These are phyloP conservation scores for Nyctanthes arbortristis DNA, from an alignment of 257 asterid species.

Conservation along the genomic window DNA sequence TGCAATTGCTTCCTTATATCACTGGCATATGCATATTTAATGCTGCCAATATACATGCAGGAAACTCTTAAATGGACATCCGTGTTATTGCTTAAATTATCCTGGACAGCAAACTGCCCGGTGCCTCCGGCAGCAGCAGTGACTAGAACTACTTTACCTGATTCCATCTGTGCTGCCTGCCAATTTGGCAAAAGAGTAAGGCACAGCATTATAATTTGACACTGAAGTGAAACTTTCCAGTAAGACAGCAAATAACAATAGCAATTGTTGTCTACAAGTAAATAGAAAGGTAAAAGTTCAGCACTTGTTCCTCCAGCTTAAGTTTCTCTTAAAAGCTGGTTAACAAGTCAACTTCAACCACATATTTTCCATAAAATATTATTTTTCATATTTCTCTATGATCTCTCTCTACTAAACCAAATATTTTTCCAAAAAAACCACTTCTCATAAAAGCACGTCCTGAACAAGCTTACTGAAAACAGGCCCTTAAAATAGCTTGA, in stretches of 20 bases:
- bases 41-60: slow-evolving; percentile 14
- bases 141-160: slow-evolving; percentile 86
- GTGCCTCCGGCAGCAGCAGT: slow-evolving; percentile 99
- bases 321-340: no score
- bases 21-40: neutral
- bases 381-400: no score
- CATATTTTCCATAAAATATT: no score
- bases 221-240: neutral
- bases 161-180: slow-evolving; percentile 88
- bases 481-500: neutral
- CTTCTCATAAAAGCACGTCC: no score
- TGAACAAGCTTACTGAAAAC: neutral
- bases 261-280: slow-evolving; percentile 1
- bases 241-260: slow-evolving; percentile 6
- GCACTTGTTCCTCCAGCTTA: no score
- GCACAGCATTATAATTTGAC: slow-evolving; percentile 14
- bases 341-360: slow-evolving; percentile 17
- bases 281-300: neutral
- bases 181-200: slow-evolving; percentile 21
- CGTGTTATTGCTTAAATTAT: slow-evolving; percentile 20
- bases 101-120: slow-evolving; percentile 99
- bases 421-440: no score
- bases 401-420: no score
- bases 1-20: neutral
- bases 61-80: neutral